A percentile compares a stretch with the other conserved stretches of the same genome.
These are phyloP conservation scores for Chrysanthemum lavandulifolium DNA, from an alignment of 129 eudicot species.

Conservation along the genomic window DNA sequence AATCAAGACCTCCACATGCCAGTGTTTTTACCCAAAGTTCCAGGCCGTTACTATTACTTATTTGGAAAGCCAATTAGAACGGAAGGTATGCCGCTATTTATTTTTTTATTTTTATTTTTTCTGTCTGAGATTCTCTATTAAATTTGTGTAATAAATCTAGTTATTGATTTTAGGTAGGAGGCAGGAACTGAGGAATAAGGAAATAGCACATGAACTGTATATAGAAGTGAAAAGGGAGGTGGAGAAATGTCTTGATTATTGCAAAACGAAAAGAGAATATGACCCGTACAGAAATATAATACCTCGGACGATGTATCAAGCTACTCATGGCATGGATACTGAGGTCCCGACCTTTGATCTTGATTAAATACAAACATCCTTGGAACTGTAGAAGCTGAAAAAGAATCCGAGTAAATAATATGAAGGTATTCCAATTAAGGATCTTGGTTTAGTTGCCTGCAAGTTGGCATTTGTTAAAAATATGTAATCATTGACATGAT, in stretches of 20 bases:
- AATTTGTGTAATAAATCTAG: too few relatives aligned
- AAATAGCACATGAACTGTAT: conserved; percentile 52
- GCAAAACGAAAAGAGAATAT: conserved; percentile 54
- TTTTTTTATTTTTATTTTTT: too few relatives aligned
- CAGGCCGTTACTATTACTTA: conserved; percentile 77
- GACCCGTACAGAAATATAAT: conserved; percentile 60
- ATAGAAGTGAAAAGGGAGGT: conserved; percentile 54
- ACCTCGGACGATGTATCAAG: conserved; percentile 50
- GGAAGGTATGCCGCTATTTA: conserved; percentile 37
- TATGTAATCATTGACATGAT: too few relatives aligned
- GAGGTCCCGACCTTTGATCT: conserved; percentile 61
- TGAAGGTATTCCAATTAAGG: too few relatives aligned
- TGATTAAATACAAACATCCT: conserved; percentile 4
- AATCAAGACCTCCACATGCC: conserved; percentile 78
- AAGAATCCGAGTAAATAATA: too few relatives aligned
- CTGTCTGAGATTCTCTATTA: too few relatives aligned
- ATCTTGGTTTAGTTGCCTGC: too few relatives aligned
- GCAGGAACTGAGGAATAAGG: conserved; percentile 51
- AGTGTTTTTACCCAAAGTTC: conserved; percentile 64
- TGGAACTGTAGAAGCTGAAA: background rate
- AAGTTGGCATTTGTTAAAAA: too few relatives aligned
- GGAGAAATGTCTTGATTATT: conserved; percentile 50
- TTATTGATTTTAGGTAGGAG: conserved; percentile 35
- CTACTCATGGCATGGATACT: conserved; percentile 45
- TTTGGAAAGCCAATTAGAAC: conserved; percentile 80